Conservation (phyloP, 768 basidiomycete species). For the Boletales sp. region DNA sequence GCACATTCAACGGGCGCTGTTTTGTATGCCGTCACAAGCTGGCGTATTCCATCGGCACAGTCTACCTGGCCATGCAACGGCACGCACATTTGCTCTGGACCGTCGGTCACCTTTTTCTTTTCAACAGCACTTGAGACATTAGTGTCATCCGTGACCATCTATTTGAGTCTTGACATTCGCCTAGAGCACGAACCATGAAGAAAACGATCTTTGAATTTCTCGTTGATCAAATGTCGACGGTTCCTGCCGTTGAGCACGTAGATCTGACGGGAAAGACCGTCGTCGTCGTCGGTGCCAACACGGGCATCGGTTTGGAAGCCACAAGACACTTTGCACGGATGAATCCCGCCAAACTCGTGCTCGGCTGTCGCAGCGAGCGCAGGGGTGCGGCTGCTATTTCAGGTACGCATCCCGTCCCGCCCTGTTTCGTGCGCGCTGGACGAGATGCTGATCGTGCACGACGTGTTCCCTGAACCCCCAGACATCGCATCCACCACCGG, state of each 20-base stretch:
- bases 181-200: constrained; percentile 7
- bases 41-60: no score
- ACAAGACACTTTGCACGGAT: constrained; percentile 31
- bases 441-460: no score
- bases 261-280: constrained; percentile 31
- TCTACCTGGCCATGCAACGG: no score
- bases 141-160: no score
- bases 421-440: not conserved
- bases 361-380: constrained; percentile 26
- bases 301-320: constrained; percentile 32
- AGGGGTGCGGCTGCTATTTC: constrained; percentile 20
- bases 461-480: not conserved
- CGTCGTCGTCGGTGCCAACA: constrained; percentile 31
- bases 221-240: constrained; percentile 13
- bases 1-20: no score
- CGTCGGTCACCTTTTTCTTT: no score
- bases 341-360: constrained; percentile 26
- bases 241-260: constrained; percentile 12
- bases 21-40: no score
- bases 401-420: constrained; percentile 8
- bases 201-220: not conserved
- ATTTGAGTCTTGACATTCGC: no score
- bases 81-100: no score
- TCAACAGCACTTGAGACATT: no score
- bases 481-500: constrained; percentile 25